Evolutionary conservation across 148 eudicot species (phyloP), one percentile per base, ranked within the genome.

Genomic region (Vaccinium macrocarpon): DNA sequence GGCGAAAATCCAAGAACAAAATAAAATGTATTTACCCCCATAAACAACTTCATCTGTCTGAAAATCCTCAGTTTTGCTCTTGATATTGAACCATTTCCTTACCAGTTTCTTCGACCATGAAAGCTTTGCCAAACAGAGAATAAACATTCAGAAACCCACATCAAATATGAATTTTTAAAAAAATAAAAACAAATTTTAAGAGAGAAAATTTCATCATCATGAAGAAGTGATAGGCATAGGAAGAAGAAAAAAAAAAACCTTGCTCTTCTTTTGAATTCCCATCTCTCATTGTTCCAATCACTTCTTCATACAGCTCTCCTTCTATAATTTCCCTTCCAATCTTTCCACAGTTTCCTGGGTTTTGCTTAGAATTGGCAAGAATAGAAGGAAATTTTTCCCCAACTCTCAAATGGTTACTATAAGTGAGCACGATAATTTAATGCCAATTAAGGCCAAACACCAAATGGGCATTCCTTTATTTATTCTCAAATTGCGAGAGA

Each of bases 81-180:
- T 97, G 89, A 90, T 91, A 78, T 91, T 95, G 91, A 97, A 92
- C 97, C 97, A 93, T 86, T 93, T 97, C 76, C 93, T 92, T 57
- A 97, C 92, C 88, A 95, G 83, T 79, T 91, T 89, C 83, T 93
- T 97, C 32, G 99, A 89, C 99, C 99, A 97, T 0, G 95, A 96
- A 64, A 97, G 90, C 99, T 97, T 83, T 88, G 89, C 66, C 57
- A 66, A 84, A 77, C 35, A 79, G 19, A 82, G 87, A 38, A 81
- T 61, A 75, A 72, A 75, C 19, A 68, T 11, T 88, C 84, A 89
- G 59, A 52, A 81, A 86, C 38, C 29, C 49, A 25, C 14, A 53
- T n/a, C 38, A 72, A 79, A 78, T 21, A 49, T n/a, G 80, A 73
- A 42, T 42, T 42, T 42, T 42, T 5, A 5, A 42, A 42, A 79